Conservation (phyloP, 345 rosid species). For the Angophora floribunda region DNA sequence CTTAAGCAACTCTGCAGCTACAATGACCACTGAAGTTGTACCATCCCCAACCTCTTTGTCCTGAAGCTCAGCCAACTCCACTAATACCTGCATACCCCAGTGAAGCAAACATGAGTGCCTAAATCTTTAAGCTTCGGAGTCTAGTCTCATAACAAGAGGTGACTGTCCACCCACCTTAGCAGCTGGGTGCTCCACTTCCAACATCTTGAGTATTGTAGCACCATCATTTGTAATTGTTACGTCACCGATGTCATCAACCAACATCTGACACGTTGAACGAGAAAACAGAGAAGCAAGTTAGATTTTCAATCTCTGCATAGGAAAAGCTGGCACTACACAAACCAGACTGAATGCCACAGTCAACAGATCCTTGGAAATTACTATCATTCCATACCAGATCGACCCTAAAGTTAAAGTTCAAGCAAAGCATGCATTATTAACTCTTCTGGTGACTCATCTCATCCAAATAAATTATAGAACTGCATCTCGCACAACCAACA, state of each 20-base stretch:
- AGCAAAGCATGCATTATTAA: background rate
- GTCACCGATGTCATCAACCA: conserved; percentile 96
- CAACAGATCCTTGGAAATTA: background rate
- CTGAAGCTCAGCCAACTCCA: conserved; percentile 97
- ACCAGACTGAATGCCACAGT: background rate
- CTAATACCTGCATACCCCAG: conserved; percentile 56
- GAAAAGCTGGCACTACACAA: background rate
- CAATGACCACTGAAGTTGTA: conserved; percentile 90
- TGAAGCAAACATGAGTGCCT: background rate
- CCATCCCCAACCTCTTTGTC: conserved; percentile 98
- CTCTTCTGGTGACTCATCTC: background rate
- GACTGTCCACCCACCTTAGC: conserved; percentile 51
- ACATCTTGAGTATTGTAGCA: conserved; percentile 88
- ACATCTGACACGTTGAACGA: conserved; percentile 43
- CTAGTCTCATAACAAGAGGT: background rate
- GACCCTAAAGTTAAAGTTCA: background rate
- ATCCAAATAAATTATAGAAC: background rate
- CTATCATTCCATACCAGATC: background rate
- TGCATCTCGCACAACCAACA: background rate
- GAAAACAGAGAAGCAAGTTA: background rate
- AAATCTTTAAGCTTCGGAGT: background rate
- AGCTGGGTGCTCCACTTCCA: conserved; percentile 97
- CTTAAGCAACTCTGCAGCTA: conserved; percentile 87
- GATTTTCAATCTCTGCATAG: background rate
- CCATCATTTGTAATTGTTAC: conserved; percentile 95